These are phyloP conservation scores for Micractinium conductrix DNA, from an alignment of 139 green algal species.

Conservation along the genomic window DNA sequence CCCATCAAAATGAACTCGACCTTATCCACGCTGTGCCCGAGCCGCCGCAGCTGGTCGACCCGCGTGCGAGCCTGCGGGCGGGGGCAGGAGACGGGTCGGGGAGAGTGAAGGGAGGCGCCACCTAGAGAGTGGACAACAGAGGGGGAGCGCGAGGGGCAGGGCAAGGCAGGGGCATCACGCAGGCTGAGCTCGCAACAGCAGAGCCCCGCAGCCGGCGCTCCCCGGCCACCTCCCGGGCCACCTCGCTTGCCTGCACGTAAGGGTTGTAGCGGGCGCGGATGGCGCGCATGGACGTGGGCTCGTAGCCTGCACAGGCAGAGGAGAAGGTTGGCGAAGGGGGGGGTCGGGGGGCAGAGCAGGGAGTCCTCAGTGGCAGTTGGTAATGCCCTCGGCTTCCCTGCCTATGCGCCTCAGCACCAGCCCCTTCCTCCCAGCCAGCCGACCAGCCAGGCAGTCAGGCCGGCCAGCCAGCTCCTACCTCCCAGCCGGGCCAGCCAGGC, in stretches of 20 bases:
- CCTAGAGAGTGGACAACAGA: too few species aligned
- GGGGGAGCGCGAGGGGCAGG: too few species aligned
- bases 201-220: background rate
- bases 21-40: constrained; percentile 98
- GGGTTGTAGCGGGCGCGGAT: constrained; percentile 96
- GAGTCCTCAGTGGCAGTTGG: too few species aligned
- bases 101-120: constrained; percentile 97
- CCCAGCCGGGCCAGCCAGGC: too few species aligned
- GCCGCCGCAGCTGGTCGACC: constrained; percentile 94
- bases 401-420: too few species aligned
- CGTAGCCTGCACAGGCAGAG: constrained; percentile 93
- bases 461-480: too few species aligned
- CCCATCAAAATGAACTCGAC: constrained; percentile 99
- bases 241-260: constrained; percentile 83
- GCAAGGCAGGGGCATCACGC: too few species aligned
- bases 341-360: background rate
- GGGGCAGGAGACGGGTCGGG: constrained; percentile 94
- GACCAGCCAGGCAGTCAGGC: too few species aligned
- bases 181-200: background rate
- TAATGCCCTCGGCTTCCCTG: too few species aligned
- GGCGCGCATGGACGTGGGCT: constrained; percentile 97
- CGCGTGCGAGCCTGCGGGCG: constrained; percentile 88
- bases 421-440: too few species aligned
- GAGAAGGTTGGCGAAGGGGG: too few species aligned
- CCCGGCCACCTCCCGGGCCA: too few species aligned